Conservation (phyloP, 1,139 yeast species). For the Suhomyces bribrorum region DNA sequence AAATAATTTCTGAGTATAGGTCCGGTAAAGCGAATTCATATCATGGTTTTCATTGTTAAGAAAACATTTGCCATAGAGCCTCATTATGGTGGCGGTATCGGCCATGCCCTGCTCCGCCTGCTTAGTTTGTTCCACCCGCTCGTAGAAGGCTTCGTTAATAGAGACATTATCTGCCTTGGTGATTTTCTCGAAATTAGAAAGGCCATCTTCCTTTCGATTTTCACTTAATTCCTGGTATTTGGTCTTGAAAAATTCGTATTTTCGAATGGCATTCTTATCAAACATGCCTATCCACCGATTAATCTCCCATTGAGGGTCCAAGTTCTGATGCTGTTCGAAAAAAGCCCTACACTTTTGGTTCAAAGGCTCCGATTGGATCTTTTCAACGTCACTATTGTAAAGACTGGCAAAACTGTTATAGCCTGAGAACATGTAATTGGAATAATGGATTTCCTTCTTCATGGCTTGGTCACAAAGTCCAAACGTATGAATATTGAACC, state of each 20-base stretch:
- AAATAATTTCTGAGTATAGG: conserved; percentile 27
- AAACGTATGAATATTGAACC: conserved; percentile 16
- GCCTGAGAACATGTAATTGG: conserved; percentile 31
- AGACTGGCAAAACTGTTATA: conserved; percentile 23
- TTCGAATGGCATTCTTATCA: conserved; percentile 33
- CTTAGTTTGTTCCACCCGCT: conserved; percentile 19
- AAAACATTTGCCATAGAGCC: conserved; percentile 43
- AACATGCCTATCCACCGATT: conserved; percentile 19
- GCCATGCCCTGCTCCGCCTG: conserved; percentile 36
- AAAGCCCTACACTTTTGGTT: conserved; percentile 31
- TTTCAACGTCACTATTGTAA: conserved; percentile 15
- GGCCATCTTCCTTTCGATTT: conserved; percentile 12
- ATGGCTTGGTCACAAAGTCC: conserved; percentile 18
- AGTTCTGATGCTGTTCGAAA: conserved; percentile 25
- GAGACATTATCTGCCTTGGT: conserved; percentile 22
- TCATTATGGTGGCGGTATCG: conserved; percentile 33
- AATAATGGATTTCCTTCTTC: conserved; percentile 28
- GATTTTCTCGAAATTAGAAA: conserved; percentile 12
- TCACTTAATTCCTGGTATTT: conserved; percentile 11
- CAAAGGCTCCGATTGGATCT: conserved; percentile 19
- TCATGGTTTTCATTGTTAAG: conserved; percentile 15
- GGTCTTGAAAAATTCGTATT: conserved; percentile 21
- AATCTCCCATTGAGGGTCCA: conserved; percentile 31
- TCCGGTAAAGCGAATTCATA: conserved; percentile 15
- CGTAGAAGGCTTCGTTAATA: conserved; percentile 21